Evolutionary conservation across 331 rosid species (phyloP), one percentile per base, ranked within the genome.

Genomic region (Acacia concinna): DNA sequence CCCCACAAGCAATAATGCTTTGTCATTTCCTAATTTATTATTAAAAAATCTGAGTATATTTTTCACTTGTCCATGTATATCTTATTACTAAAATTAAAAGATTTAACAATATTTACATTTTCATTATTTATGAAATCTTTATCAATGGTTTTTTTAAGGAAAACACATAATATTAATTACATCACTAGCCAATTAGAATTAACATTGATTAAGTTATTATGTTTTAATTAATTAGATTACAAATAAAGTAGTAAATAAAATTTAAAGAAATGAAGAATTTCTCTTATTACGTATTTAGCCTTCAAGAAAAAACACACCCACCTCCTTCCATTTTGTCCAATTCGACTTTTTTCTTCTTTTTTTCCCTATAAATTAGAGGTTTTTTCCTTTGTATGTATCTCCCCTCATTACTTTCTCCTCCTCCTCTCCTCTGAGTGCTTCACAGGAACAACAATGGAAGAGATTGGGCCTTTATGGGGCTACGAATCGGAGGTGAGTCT

Each of bases 401-500:
- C 81, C 78, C 82, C 83, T 71, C 68, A 12, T 70, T 78, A 57
- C 49, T 59, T 2, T 12, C 81, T 78, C 46, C 67, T 78, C 12
- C 68, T 38, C 15, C 2, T 52, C 0, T 5, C 31, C 23, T 17
- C 68, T 15, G 40, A 62, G 21, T 2, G 17, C 30, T 7, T 54
- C 62, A 9, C 4, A 5, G 62, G 14, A 54, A 54, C 32, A n/a
- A 69, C 38, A 4, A 95, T 95, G 99, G 99, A 93, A 27, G 87
- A 86, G 20, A 43, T 89, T 41, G 77, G 82, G 56, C 84, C 88
- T 1, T 10, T 85, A 1, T 85, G 90, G 87, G 78, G 63, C 69
- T 91, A 52, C 71, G 91, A 81, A 25, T 14, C 74, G 0, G 89
- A 92, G 96, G 98, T 95, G 71, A 21, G 90, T 85, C 43, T 31